These are phyloP conservation scores for Nepenthes gracilis DNA, from an alignment of 148 eudicot genomes.

Conservation along the genomic window DNA sequence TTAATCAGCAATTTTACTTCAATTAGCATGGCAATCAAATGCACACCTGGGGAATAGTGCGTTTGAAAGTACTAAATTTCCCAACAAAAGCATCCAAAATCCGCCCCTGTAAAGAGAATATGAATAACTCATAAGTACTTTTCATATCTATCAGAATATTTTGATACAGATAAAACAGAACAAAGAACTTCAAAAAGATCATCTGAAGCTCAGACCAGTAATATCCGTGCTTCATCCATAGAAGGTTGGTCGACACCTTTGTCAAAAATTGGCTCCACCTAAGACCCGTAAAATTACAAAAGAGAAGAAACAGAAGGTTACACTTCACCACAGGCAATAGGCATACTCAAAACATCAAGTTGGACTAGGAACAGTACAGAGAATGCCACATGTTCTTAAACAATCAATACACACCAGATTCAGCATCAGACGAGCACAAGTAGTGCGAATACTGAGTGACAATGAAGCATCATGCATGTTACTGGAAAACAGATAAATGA, in stretches of 20 bases:
- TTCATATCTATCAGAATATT: slow-evolving; percentile 1
- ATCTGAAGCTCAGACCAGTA: slow-evolving; percentile 42
- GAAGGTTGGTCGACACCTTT: slow-evolving; percentile 84
- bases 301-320: neutral
- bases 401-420: slow-evolving; percentile 51
- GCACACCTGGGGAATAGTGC: slow-evolving; percentile 77
- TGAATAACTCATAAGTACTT: slow-evolving; percentile 5
- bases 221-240: slow-evolving; percentile 88
- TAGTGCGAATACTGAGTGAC: slow-evolving; percentile 90
- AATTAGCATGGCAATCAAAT: too few relatives aligned
- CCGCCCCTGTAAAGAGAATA: slow-evolving; percentile 42
- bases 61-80: slow-evolving; percentile 89
- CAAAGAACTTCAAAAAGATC: neutral
- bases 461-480: slow-evolving; percentile 98
- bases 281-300: slow-evolving; percentile 4
- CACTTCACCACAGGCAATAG: too few relatives aligned
- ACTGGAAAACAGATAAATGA: slow-evolving; percentile 93
- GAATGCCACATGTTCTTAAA: slow-evolving; percentile 1
- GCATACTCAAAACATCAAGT: neutral
- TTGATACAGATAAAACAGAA: neutral
- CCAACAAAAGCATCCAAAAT: slow-evolving; percentile 99
- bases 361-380: neutral
- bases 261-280: slow-evolving; percentile 98
- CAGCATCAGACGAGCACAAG: slow-evolving; percentile 96
- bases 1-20: too few relatives aligned